Evolutionary conservation across 352 stramenopile genomes (phyloP).

Genomic region (Halophytophthora batemanensis): DNA sequence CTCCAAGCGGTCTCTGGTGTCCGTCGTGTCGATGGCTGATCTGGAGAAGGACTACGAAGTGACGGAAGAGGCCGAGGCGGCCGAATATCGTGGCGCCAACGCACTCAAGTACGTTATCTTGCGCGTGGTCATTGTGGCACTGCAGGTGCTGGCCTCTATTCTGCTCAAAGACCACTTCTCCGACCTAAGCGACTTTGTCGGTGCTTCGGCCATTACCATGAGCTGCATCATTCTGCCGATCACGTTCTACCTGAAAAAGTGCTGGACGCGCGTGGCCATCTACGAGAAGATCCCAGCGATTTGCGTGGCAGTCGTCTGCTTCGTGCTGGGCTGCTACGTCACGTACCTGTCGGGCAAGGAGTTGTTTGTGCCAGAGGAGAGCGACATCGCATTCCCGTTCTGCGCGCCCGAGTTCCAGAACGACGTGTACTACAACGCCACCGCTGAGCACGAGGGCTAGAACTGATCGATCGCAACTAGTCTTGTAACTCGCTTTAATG

Average conservation of each 20-base stretch:
- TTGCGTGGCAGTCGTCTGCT: slow-evolving; percentile 18
- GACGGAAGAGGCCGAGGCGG: not conserved
- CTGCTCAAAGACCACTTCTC: slow-evolving; percentile 17
- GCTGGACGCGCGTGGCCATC: slow-evolving; percentile 21
- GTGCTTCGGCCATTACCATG: slow-evolving; percentile 15
- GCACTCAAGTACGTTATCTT: slow-evolving; percentile 11
- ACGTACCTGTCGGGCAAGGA: slow-evolving; percentile 23
- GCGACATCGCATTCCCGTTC: slow-evolving; percentile 25
- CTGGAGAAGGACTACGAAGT: slow-evolving; percentile 2
- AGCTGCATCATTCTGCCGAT: slow-evolving; percentile 30
- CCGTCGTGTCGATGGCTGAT: slow-evolving; percentile 10
- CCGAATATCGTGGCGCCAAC: slow-evolving; percentile 9
- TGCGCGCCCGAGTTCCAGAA: slow-evolving; percentile 22
- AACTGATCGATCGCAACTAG: too few species aligned
- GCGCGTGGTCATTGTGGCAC: slow-evolving; percentile 11
- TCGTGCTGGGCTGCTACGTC: slow-evolving; percentile 25
- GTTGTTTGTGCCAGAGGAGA: slow-evolving; percentile 16
- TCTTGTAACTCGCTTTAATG: too few species aligned
- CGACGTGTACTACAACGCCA: slow-evolving; percentile 26
- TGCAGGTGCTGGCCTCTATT: slow-evolving; percentile 16
- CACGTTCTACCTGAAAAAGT: slow-evolving; percentile 23
- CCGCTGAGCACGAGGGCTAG: slow-evolving; percentile 11
- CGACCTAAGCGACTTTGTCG: slow-evolving; percentile 22
- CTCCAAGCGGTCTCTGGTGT: slow-evolving; percentile 10
- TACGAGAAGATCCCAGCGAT: slow-evolving; percentile 29